Evolutionary conservation across 1,139 yeast species (phyloP).

Genomic region (Saccharomyces hybrid): DNA sequence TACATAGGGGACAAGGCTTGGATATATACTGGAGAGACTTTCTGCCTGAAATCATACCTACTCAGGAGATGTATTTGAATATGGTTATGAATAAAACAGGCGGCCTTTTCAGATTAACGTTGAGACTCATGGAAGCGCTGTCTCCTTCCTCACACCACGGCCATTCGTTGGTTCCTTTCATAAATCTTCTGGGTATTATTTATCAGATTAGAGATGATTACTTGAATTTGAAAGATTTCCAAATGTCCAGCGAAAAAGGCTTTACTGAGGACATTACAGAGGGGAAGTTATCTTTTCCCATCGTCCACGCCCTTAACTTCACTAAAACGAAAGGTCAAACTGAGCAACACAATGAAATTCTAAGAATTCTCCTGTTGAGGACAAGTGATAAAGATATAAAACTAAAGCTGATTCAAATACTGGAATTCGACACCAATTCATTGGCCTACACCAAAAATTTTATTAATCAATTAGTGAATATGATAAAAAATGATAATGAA

Average conservation of each 20-base stretch:
- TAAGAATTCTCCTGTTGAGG: constrained; percentile 36
- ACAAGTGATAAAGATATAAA: constrained; percentile 39
- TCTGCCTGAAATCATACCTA: constrained; percentile 44
- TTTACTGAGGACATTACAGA: constrained; percentile 82
- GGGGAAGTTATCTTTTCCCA: constrained; percentile 82
- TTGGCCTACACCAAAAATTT: constrained; percentile 20
- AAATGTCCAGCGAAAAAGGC: constrained; percentile 63
- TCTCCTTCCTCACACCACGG: constrained; percentile 2
- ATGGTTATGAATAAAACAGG: constrained; percentile 92
- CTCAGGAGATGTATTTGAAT: constrained; percentile 56
- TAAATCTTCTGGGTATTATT: constrained; percentile 72
- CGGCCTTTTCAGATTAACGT: constrained; percentile 71
- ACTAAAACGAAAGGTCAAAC: constrained; percentile 18
- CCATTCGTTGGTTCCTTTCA: constrained; percentile 44
- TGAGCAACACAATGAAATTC: constrained; percentile 28
- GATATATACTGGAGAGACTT: constrained; percentile 85
- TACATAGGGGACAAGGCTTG: constrained; percentile 84
- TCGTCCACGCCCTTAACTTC: constrained; percentile 52
- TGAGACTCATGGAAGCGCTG: constrained; percentile 49
- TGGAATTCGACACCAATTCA: constrained; percentile 37
- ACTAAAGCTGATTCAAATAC: constrained; percentile 40
- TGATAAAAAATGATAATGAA: constrained; percentile 11
- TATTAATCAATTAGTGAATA: constrained; percentile 11
- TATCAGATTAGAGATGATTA: constrained; percentile 84
- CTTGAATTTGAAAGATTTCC: constrained; percentile 49